phyloP scores from a whole-genome alignment of 192 early-diverging fungal genomes.

The Geranomyces michiganensis region DNA sequence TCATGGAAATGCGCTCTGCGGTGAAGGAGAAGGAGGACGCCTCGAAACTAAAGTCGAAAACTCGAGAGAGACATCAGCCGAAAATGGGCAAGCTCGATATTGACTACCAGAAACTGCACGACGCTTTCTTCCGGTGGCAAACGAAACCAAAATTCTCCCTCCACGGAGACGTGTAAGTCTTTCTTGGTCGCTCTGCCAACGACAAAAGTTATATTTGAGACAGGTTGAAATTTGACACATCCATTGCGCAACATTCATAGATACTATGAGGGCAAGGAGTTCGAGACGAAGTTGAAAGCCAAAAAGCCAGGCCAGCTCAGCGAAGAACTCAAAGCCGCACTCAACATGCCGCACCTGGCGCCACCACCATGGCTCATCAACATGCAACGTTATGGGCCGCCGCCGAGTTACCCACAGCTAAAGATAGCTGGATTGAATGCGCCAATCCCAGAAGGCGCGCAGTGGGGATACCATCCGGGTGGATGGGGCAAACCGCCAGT shows the following conservation, averaged over 20 bases:
- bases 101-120: slow-evolving; percentile 97
- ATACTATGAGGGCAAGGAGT: slow-evolving; percentile 98
- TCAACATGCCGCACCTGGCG: slow-evolving; percentile 88
- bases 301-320: slow-evolving; percentile 87
- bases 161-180: slow-evolving; percentile 79
- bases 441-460: slow-evolving; percentile 95
- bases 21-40: slow-evolving; percentile 88
- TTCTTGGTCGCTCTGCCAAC: not conserved
- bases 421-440: slow-evolving; percentile 93
- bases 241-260: slow-evolving; percentile 15
- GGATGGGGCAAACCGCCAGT: slow-evolving; percentile 70
- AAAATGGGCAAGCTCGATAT: slow-evolving; percentile 97
- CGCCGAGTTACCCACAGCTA: slow-evolving; percentile 89
- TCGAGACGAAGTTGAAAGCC: slow-evolving; percentile 83
- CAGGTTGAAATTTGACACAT: too few relatives aligned
- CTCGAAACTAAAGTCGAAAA: slow-evolving; percentile 77
- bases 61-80: slow-evolving; percentile 82
- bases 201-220: too few relatives aligned
- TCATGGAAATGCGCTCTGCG: slow-evolving; percentile 92
- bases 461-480: slow-evolving; percentile 98
- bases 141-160: slow-evolving; percentile 74
- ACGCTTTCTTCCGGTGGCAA: slow-evolving; percentile 97
- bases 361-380: slow-evolving; percentile 97
- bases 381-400: slow-evolving; percentile 97
- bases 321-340: slow-evolving; percentile 82